Conservation (phyloP, 2,329 filamentous ascomycete species). For the Hypoxylon sp. region DNA sequence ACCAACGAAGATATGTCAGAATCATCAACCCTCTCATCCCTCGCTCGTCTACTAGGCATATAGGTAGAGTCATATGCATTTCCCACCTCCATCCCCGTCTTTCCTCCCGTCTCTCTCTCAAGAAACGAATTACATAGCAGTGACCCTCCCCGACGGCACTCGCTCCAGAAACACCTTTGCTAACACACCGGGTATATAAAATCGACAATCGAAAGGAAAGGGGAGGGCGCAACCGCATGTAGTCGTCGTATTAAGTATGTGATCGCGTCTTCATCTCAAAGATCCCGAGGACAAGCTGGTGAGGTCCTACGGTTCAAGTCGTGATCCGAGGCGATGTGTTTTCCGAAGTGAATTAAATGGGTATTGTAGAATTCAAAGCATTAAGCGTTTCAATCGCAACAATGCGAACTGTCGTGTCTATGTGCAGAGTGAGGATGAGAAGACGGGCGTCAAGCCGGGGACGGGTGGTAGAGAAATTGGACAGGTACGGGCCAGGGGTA, state of each 20-base stretch:
- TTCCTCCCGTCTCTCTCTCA: constrained; percentile 27
- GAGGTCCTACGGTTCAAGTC: constrained; percentile 35
- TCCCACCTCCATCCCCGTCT: constrained; percentile 25
- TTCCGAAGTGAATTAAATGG: constrained; percentile 51
- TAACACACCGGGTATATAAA: constrained; percentile 60
- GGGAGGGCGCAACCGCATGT: constrained; percentile 51
- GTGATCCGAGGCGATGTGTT: constrained; percentile 45
- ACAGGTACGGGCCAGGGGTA: constrained; percentile 21
- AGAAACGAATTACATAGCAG: constrained; percentile 51
- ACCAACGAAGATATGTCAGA: constrained; percentile 35
- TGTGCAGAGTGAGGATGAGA: constrained; percentile 47
- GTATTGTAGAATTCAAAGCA: constrained; percentile 54
- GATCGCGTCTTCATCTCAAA: constrained; percentile 47
- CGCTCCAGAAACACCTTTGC: constrained; percentile 53
- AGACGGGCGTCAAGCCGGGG: constrained; percentile 32
- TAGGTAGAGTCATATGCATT: constrained; percentile 46
- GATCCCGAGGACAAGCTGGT: constrained; percentile 30
- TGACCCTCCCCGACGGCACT: constrained; percentile 53
- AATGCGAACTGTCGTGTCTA: constrained; percentile 54
- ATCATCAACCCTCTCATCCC: constrained; percentile 33
- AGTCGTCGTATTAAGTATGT: constrained; percentile 50
- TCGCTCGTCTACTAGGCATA: constrained; percentile 43
- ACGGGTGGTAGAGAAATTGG: constrained; percentile 19
- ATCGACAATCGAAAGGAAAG: constrained; percentile 57
- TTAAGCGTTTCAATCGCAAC: constrained; percentile 56